Percentiles rank a stretch among this genome's conserved stretches.
Evolutionary conservation across 345 rosid species (phyloP).

Genomic region (Trapa incisa): DNA sequence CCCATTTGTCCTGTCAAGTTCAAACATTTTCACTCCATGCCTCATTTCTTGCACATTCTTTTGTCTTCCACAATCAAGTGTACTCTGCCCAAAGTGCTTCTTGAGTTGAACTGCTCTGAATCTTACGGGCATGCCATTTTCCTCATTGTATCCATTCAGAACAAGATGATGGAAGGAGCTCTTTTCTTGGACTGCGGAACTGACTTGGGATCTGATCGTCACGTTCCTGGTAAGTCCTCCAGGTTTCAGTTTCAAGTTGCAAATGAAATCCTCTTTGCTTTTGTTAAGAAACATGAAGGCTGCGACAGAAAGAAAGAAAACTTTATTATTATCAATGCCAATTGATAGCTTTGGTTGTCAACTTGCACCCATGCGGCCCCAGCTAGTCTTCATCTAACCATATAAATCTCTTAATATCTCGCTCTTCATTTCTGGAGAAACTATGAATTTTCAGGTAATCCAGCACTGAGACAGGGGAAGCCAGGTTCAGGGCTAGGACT

Average conservation of each 20-base stretch:
- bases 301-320: not conserved
- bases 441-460: constrained; percentile 54
- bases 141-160: constrained; percentile 34
- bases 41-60: not conserved
- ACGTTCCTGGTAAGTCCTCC: constrained; percentile 15
- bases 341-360: not conserved
- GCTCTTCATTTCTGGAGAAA: not conserved
- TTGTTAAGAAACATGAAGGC: not conserved
- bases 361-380: not conserved
- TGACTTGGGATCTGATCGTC: constrained; percentile 16
- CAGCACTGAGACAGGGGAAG: constrained; percentile 68
- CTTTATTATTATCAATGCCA: not conserved
- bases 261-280: not conserved
- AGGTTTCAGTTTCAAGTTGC: not conserved
- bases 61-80: not conserved
- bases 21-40: not conserved
- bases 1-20: not conserved
- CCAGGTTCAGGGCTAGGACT: constrained; percentile 77
- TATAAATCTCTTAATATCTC: not conserved
- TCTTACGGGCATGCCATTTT: constrained; percentile 58
- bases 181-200: constrained; percentile 17
- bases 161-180: constrained; percentile 8
- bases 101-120: constrained; percentile 34
- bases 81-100: not conserved
- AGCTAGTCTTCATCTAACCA: not conserved